These are phyloP conservation scores for Pichia phayaonensis DNA, from an alignment of 805 yeast genomes.

Conservation along the genomic window DNA sequence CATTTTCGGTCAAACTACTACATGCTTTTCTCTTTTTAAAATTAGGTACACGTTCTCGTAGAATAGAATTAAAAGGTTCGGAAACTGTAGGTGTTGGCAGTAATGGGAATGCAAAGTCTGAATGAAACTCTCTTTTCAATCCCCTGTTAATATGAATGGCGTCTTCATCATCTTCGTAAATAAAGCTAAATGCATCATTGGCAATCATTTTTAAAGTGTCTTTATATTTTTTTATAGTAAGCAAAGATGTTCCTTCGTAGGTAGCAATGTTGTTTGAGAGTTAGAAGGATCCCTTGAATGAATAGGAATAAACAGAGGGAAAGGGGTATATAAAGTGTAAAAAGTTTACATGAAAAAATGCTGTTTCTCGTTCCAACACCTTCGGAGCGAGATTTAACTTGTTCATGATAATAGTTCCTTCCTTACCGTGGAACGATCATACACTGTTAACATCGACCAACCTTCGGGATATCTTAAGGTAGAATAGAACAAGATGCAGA, in stretches of 20 bases:
- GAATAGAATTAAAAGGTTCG: not conserved
- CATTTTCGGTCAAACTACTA: not conserved
- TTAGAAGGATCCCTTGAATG: not conserved
- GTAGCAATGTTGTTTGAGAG: not conserved
- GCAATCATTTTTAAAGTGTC: not conserved
- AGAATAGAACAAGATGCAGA: not conserved
- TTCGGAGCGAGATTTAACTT: not conserved
- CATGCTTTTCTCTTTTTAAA: not conserved
- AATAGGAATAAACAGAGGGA: too few species aligned
- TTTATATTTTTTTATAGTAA: not conserved
- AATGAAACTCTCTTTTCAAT: not conserved
- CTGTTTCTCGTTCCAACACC: not conserved
- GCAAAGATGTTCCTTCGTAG: not conserved
- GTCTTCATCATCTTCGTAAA: conserved; percentile 5
- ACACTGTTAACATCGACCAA: too few species aligned
- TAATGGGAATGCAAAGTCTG: not conserved
- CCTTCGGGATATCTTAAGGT: not conserved
- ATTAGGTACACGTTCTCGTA: not conserved
- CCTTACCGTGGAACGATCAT: not conserved
- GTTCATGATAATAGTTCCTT: not conserved
- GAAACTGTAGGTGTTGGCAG: not conserved
- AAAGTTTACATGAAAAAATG: not conserved
- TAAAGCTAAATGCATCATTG: not conserved
- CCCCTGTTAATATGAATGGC: not conserved
- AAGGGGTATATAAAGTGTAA: not conserved